Conservation (phyloP, 768 basidiomycete species). For the Phanerochaete sordida region DNA sequence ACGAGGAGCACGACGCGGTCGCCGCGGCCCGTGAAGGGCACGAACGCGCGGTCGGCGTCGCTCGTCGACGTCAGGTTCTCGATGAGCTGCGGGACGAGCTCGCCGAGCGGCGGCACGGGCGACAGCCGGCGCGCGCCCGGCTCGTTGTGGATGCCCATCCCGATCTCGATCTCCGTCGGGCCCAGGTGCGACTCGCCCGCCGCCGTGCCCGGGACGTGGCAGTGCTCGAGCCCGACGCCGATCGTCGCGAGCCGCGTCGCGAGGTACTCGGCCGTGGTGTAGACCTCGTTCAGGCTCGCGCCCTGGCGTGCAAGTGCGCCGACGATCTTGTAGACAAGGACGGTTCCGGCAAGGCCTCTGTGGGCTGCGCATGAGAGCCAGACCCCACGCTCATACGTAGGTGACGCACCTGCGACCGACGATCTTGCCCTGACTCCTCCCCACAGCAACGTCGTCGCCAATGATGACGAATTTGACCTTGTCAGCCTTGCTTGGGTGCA, state of each 20-base stretch:
- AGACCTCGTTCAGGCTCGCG: conserved; percentile 64
- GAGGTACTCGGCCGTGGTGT: conserved; percentile 60
- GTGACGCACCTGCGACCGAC: conserved; percentile 69
- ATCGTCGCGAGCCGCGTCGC: conserved; percentile 73
- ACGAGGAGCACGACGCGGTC: conserved; percentile 78
- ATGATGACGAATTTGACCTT: conserved; percentile 76
- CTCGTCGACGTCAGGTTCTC: conserved; percentile 66
- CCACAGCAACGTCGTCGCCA: conserved; percentile 89
- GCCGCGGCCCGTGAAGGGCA: conserved; percentile 61
- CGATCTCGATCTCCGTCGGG: conserved; percentile 75
- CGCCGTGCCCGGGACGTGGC: conserved; percentile 83
- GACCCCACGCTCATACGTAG: no score
- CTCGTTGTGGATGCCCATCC: conserved; percentile 92
- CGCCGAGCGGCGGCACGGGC: conserved; percentile 65
- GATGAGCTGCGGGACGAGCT: conserved; percentile 68
- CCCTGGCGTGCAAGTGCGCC: conserved; percentile 76
- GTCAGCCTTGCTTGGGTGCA: conserved; percentile 63
- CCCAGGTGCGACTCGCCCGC: conserved; percentile 51
- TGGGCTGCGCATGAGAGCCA: neutral
- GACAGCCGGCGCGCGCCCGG: conserved; percentile 65
- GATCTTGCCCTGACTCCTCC: conserved; percentile 72
- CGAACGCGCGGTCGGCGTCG: conserved; percentile 76
- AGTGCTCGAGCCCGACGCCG: conserved; percentile 86
- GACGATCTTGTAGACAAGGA: conserved; percentile 87
- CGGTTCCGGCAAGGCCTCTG: conserved; percentile 80